Conservation (phyloP, 441 rosid genomes). For the California macrophylla region DNA sequence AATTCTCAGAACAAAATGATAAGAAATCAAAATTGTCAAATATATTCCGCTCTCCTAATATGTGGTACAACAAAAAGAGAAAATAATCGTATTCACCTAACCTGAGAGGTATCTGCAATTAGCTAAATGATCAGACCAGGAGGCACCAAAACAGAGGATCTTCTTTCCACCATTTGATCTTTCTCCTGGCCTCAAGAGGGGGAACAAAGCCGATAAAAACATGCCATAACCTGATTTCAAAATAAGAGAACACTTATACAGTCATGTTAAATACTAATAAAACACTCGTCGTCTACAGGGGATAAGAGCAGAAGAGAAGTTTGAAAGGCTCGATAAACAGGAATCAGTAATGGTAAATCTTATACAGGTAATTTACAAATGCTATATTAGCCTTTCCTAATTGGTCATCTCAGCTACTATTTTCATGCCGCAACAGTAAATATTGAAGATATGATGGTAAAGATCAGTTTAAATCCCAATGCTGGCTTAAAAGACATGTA, state of each 20-base stretch:
- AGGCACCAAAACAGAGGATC: constrained; percentile 20
- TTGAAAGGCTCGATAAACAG: too few species aligned
- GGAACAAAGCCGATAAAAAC: constrained; percentile 4
- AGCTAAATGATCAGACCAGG: constrained; percentile 19
- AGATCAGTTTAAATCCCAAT: not conserved
- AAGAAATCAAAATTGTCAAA: constrained; percentile 27
- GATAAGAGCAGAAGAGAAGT: not conserved
- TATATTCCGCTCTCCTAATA: constrained; percentile 19
- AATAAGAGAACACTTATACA: constrained; percentile 4
- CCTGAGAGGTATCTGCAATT: constrained; percentile 23
- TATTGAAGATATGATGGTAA: not conserved
- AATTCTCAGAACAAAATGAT: constrained; percentile 10
- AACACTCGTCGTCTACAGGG: not conserved
- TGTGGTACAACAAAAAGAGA: constrained; percentile 14
- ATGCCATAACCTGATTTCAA: constrained; percentile 13
- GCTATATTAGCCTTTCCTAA: not conserved
- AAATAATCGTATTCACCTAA: constrained; percentile 33
- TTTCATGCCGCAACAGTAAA: not conserved
- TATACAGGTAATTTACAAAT: not conserved
- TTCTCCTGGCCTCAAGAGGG: constrained; percentile 25
- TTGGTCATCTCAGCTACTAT: not conserved
- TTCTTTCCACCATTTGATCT: constrained; percentile 26
- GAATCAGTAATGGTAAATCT: too few species aligned
- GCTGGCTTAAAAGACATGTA: not conserved
- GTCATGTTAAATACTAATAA: not conserved